A percentile compares a stretch with the other conserved stretches of the same genome.
Conservation (phyloP, 768 basidiomycete species). For the Mycena albidolilacea region DNA sequence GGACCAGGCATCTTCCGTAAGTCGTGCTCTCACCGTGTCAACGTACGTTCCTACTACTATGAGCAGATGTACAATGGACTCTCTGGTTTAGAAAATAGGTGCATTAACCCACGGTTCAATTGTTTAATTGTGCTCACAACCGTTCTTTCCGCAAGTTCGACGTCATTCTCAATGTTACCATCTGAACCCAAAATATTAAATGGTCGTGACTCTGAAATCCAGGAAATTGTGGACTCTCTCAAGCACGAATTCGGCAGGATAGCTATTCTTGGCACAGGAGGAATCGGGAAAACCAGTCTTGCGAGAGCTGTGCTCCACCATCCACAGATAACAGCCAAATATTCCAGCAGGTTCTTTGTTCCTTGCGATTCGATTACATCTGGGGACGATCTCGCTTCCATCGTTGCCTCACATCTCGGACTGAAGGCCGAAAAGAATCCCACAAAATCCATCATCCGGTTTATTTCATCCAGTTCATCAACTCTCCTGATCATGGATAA, state of each 20-base stretch:
- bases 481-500: slow-evolving; percentile 23
- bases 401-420: neutral
- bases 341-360: neutral
- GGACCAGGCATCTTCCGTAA: neutral
- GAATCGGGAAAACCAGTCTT: too few species aligned
- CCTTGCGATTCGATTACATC: slow-evolving; percentile 11
- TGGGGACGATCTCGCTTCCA: neutral
- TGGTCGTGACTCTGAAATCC: slow-evolving; percentile 21
- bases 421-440: neutral
- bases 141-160: neutral
- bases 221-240: slow-evolving; percentile 10
- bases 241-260: neutral
- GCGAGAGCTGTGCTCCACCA: slow-evolving; percentile 21
- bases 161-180: slow-evolving; percentile 17
- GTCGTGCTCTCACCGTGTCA: neutral
- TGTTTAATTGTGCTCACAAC: neutral
- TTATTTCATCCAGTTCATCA: neutral
- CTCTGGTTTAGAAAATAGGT: neutral
- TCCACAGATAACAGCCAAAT: slow-evolving; percentile 1
- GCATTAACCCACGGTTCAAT: neutral
- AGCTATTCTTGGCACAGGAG: too few species aligned
- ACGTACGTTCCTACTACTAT: neutral
- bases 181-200: slow-evolving; percentile 23
- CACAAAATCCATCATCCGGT: neutral
- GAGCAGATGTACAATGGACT: neutral